Evolutionary conservation across 2,329 filamentous ascomycete genomes (phyloP).

Genomic region (Trichoderma afroharzianum): DNA sequence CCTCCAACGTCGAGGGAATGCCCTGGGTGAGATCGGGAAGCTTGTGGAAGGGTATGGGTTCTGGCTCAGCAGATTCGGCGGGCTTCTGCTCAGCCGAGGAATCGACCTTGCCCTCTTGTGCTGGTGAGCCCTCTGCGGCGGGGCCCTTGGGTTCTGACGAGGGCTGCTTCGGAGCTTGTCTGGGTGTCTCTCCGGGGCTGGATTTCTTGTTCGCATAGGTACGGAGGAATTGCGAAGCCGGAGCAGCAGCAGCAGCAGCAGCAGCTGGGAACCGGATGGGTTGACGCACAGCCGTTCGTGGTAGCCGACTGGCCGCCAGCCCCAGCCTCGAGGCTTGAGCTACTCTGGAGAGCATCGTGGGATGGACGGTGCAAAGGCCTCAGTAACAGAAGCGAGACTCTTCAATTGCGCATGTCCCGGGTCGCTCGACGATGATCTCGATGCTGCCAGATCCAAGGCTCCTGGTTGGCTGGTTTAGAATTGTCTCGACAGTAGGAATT

Average conservation of each 20-base stretch:
- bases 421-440: background rate
- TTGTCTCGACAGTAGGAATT: background rate
- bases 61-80: slow-evolving; percentile 32
- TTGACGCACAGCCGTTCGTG: slow-evolving; percentile 26
- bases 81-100: slow-evolving; percentile 23
- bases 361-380: background rate
- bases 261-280: slow-evolving; percentile 25
- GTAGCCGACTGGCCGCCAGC: slow-evolving; percentile 29
- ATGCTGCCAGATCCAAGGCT: background rate
- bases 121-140: slow-evolving; percentile 5
- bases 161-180: background rate
- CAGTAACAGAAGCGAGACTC: background rate
- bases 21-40: slow-evolving; percentile 91
- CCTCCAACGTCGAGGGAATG: slow-evolving; percentile 85
- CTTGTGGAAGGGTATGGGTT: slow-evolving; percentile 56
- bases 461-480: background rate
- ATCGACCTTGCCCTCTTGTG: slow-evolving; percentile 18
- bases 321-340: slow-evolving; percentile 34
- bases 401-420: slow-evolving; percentile 15
- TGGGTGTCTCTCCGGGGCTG: slow-evolving; percentile 21
- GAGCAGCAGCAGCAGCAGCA: slow-evolving; percentile 16
- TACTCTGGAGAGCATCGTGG: slow-evolving; percentile 39
- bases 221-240: slow-evolving; percentile 29
- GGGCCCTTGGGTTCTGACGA: slow-evolving; percentile 8
- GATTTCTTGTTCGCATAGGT: slow-evolving; percentile 27